These are phyloP conservation scores for Sporisorium scitamineum DNA, from an alignment of 1,284 basidiomycete genomes.

Conservation along the genomic window DNA sequence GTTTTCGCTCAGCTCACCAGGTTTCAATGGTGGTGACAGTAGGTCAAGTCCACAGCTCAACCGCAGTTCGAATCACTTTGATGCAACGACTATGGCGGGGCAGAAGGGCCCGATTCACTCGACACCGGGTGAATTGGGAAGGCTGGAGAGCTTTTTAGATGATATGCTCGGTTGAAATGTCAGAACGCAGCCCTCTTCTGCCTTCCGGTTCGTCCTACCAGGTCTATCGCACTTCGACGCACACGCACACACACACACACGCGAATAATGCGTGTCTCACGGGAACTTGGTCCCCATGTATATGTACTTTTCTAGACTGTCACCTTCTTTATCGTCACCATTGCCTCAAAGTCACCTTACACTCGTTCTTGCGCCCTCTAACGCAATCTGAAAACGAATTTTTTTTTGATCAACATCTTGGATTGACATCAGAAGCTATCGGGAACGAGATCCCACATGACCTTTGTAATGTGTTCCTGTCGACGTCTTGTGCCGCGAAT, in stretches of 20 bases:
- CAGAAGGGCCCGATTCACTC: constrained; percentile 17
- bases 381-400: neutral
- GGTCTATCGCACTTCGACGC: neutral
- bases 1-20: constrained; percentile 21
- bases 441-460: constrained; percentile 60
- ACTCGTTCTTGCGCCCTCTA: neutral
- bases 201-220: too few relatives aligned
- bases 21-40: neutral
- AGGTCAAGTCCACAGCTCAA: neutral
- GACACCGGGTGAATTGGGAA: constrained; percentile 29
- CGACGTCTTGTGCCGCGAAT: constrained; percentile 56
- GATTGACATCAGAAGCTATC: constrained; percentile 20
- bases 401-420: neutral
- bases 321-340: neutral
- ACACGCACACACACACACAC: neutral
- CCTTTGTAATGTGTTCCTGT: constrained; percentile 61
- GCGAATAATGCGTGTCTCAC: neutral
- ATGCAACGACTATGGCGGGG: neutral
- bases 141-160: constrained; percentile 48
- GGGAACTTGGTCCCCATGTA: constrained; percentile 1
- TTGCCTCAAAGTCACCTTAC: neutral
- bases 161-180: constrained; percentile 42
- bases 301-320: constrained; percentile 11
- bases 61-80: neutral
- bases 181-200: neutral